phyloP scores from a whole-genome alignment of 257 asterid species.

The Solanum neorickii region DNA sequence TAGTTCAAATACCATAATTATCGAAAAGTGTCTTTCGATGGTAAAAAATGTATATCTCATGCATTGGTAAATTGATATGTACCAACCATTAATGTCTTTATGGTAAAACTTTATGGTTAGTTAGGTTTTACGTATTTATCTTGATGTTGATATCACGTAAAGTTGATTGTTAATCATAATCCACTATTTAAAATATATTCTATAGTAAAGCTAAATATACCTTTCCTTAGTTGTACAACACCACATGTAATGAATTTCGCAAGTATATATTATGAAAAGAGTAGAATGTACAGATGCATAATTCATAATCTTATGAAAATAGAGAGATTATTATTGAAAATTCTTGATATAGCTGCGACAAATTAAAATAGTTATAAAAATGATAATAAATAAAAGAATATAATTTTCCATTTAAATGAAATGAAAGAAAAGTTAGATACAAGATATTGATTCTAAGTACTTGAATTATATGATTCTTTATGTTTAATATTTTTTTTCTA shows the following conservation, averaged over 20 bases:
- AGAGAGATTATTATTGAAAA: accelerated
- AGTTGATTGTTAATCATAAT: neutral
- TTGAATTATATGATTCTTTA: neutral
- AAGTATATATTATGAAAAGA: too few relatives aligned
- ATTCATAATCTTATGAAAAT: too few relatives aligned
- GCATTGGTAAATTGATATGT: neutral
- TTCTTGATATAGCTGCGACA: accelerated
- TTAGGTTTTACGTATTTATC: neutral
- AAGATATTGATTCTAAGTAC: neutral
- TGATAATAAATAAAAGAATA: neutral
- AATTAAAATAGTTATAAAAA: neutral
- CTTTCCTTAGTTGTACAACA: neutral
- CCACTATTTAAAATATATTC: too few relatives aligned
- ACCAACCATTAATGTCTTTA: neutral
- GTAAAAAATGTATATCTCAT: too few relatives aligned
- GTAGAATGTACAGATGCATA: neutral
- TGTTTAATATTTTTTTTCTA: neutral
- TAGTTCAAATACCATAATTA: neutral
- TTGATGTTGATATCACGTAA: neutral
- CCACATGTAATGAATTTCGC: neutral
- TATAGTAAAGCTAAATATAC: neutral
- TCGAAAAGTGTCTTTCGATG: neutral
- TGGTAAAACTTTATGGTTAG: neutral
- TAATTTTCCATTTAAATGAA: neutral
- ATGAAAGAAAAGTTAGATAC: neutral